Evolutionary conservation across 176 grass and related monocot species (phyloP).

Genomic region (Alopecurus myosuroides): DNA sequence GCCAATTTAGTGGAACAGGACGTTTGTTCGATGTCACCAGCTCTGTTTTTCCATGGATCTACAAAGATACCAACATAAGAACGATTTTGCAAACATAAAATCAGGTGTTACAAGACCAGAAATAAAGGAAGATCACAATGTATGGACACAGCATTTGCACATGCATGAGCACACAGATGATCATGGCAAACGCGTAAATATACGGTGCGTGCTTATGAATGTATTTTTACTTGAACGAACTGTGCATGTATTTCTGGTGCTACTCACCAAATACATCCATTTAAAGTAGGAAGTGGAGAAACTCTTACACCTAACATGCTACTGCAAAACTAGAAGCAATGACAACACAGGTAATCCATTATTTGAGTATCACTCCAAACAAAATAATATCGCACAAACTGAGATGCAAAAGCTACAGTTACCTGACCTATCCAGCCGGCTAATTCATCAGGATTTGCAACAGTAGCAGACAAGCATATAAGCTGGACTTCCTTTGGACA

Average conservation of each 20-base stretch:
- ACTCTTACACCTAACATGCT: not conserved
- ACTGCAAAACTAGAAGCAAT: not conserved
- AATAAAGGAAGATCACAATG: constrained; percentile 24
- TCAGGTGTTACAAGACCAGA: not conserved
- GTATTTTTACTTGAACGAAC: not conserved
- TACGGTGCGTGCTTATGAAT: not conserved
- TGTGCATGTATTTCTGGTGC: not conserved
- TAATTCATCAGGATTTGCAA: constrained; percentile 97
- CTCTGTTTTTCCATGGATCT: constrained; percentile 96
- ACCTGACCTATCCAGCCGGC: constrained; percentile 99
- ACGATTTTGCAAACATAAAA: constrained; percentile 15
- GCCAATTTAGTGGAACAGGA: constrained; percentile 94
- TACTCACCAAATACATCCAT: not conserved
- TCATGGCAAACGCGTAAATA: not conserved
- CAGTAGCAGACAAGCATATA: constrained; percentile 96
- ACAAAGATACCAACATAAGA: constrained; percentile 27
- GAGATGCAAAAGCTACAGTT: constrained; percentile 10
- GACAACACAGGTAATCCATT: not conserved
- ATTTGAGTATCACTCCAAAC: constrained; percentile 23
- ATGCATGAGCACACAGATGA: constrained; percentile 14
- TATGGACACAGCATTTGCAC: not conserved
- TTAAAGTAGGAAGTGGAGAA: constrained; percentile 11
- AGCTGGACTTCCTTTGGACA: constrained; percentile 97
- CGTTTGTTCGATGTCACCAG: constrained; percentile 90
- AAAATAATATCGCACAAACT: not conserved